Base-by-base conservation (phyloP, 495 filamentous ascomycete genomes). In the Gamarada debralockiae region DNA sequence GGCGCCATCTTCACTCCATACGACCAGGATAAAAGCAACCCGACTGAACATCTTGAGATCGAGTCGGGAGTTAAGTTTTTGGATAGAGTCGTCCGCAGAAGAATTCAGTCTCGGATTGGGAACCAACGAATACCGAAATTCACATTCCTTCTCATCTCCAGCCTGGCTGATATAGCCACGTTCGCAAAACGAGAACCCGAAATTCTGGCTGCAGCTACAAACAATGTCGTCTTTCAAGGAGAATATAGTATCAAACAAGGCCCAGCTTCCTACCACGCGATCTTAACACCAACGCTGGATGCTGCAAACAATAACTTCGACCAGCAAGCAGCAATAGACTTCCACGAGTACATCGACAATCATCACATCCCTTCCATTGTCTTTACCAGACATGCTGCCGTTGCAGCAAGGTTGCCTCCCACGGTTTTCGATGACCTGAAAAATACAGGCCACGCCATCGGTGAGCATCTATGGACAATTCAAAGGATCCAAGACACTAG, bases 221-320 rank as follows among this genome's bases (percentile, higher is more conserved):
- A 14, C 15, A 52, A 43, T 10, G 39, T 54, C 12, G 50, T 55
- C 3, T 14, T 56, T 5, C 59, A 62, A 38, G 59, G 59, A 33
- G 55, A 51, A 2, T 62, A 58, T 42, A 9, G 18, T 15, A 25
- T 58, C 10, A 40, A 37, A 22, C 29, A 54, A 0, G 45, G 54
- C 18, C 52, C n/a, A n/a, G n/a, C 23, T 13, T 24, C 14, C 2
- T 20, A 53, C 2, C 4, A 10, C 27, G 27, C 5, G 7, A 34
- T 18, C 1, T 24, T 57, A 29, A 47, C 17, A 15, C 24, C 55
- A 13, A 39, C 45, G 13, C n/a, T 21, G 2, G 48, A 41, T 4
- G 53, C 51, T 18, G 48, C 48, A 17, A 62, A 62, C 22, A 62
- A 55, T 20, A 50, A 52, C 9, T 58, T 58, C 21, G 56, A 58